Conservation (phyloP, 73 alveolate species). For the Strombidium stylifer region DNA sequence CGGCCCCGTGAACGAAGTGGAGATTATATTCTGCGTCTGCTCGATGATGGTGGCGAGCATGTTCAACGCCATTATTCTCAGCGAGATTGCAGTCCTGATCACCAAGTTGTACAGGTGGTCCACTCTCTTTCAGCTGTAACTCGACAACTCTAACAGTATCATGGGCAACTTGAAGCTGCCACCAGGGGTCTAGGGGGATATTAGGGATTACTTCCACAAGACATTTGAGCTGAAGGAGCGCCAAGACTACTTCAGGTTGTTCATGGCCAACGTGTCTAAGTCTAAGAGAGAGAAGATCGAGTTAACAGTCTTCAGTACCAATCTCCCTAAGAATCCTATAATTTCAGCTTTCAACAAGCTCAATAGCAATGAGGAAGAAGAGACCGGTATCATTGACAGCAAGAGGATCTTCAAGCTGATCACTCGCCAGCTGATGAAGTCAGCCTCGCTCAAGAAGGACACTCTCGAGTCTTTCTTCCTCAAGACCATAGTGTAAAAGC, state of each 20-base stretch:
- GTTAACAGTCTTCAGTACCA: slow-evolving; percentile 15
- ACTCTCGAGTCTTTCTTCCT: too few species aligned
- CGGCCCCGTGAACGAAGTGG: slow-evolving; percentile 40
- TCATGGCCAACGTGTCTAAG: slow-evolving; percentile 43
- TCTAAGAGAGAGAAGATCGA: slow-evolving; percentile 36
- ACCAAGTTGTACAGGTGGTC: slow-evolving; percentile 22
- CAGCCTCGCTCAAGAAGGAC: not conserved
- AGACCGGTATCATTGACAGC: too few species aligned
- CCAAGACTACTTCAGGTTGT: slow-evolving; percentile 24
- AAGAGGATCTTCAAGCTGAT: slow-evolving; percentile 7
- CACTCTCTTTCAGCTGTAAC: slow-evolving; percentile 21
- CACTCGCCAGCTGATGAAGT: slow-evolving; percentile 11
- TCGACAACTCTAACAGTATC: slow-evolving; percentile 52
- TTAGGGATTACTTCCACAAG: slow-evolving; percentile 17
- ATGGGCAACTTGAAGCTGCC: slow-evolving; percentile 49
- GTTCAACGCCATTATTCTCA: slow-evolving; percentile 42
- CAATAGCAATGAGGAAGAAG: slow-evolving; percentile 7
- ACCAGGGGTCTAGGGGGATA: slow-evolving; percentile 10
- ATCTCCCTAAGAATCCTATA: slow-evolving; percentile 1
- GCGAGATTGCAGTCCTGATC: slow-evolving; percentile 57
- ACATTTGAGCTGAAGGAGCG: slow-evolving; percentile 32
- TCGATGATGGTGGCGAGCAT: slow-evolving; percentile 36
- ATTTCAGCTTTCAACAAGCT: not conserved
- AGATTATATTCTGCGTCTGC: slow-evolving; percentile 19
- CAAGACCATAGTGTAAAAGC: too few species aligned